Base-by-base conservation (phyloP, 2,329 filamentous ascomycete genomes). In the Aotearoamyces nothofagi region DNA sequence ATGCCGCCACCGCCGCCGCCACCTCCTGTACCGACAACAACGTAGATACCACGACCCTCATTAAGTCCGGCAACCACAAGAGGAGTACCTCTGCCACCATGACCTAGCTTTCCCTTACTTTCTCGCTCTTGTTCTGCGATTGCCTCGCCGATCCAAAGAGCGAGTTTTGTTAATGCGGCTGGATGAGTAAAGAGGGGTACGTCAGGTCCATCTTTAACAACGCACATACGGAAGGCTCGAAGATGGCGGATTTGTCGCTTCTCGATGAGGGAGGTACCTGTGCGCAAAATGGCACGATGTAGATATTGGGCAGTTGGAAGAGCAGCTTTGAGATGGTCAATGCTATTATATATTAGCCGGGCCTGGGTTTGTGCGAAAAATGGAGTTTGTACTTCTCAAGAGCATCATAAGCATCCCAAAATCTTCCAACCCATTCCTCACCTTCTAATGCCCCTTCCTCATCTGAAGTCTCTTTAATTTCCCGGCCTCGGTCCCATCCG, bases 181-280 rank as follows among this genome's bases (percentile, higher is more conserved):
- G 90, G 86, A 46, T 96, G 87, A 1, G 78, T 84, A 55, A 98
- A 98, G 8, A 96, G 66, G n/a, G 69, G 58, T 0, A 92, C 78
- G 43, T 96, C 90, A 1, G 86, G 83, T 0, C 87, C 84, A 46
- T 96, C 90, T 49, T 92, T 93, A 42, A 98, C 84, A 4, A 96
- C 79, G 17, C 81, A 92, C 66, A 98, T 84, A 27, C 90, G 80
- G 52, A 96, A 98, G 1, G 87, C 80, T 26, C 83, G 74, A 10
- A 98, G 62, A 50, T 94, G 84, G 20, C 83, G 80, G 48, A 98
- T 92, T 45, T 94, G 86, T 33, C 80, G 78, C 57, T 98, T 98
- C 40, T 83, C 81, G 34, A 98, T 79, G 15, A 98, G 64, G 0
- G 81, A 78, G 1, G 84, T 92, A 20, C 90, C 90, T 0, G 87